Conservation (phyloP, 257 asterid genomes). For the Lithospermum erythrorhizon region DNA sequence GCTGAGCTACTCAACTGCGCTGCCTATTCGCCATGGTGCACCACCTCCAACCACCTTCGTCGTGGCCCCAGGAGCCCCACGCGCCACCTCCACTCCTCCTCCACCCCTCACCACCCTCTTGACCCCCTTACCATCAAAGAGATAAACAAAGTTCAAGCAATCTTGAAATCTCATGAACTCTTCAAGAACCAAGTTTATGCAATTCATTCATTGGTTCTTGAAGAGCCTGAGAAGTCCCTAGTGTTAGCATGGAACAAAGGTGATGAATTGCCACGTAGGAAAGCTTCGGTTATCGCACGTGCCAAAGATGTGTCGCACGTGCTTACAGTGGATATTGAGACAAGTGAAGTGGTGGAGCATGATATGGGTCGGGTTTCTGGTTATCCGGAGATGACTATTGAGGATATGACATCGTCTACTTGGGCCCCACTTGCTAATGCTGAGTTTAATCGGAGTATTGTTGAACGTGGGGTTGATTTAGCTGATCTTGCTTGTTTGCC, state of each 20-base stretch:
- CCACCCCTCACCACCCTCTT: conserved; percentile 74
- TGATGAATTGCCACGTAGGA: conserved; percentile 44
- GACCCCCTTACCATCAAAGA: conserved; percentile 77
- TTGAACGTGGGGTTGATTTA: conserved; percentile 73
- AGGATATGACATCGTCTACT: conserved; percentile 64
- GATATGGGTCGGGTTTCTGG: conserved; percentile 43
- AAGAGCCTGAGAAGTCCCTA: conserved; percentile 56
- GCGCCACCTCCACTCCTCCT: conserved; percentile 40
- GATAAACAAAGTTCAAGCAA: conserved; percentile 27
- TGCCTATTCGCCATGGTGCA: conserved; percentile 42
- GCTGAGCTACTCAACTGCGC: conserved; percentile 34
- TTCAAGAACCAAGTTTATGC: conserved; percentile 41
- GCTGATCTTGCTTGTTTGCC: conserved; percentile 80
- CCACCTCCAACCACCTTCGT: conserved; percentile 40
- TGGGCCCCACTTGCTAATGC: conserved; percentile 67
- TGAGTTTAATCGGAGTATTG: conserved; percentile 72
- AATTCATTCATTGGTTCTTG: conserved; percentile 64
- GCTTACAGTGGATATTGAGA: conserved; percentile 46
- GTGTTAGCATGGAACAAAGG: conserved; percentile 62
- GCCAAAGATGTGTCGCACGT: conserved; percentile 34
- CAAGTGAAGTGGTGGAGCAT: conserved; percentile 33
- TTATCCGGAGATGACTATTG: conserved; percentile 78
- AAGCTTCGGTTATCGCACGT: conserved; percentile 81
- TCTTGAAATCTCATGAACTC: conserved; percentile 19
- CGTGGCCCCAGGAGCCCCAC: conserved; percentile 13